phyloP scores from a whole-genome alignment of 768 basidiomycete genomes.

The Pleurotus tuber-regium region DNA sequence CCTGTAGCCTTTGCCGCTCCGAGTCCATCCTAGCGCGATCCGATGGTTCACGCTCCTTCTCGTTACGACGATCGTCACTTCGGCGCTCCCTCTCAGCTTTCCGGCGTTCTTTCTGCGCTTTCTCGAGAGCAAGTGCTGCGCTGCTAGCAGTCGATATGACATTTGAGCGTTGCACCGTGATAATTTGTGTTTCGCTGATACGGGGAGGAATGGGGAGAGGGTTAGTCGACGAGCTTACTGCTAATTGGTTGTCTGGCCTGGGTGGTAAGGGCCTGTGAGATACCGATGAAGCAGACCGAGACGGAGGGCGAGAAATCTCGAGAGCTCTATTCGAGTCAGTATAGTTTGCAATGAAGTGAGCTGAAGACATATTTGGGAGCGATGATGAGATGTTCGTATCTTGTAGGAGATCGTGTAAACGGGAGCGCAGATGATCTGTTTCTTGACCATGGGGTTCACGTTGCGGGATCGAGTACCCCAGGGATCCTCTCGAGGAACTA shows the following conservation, averaged over 20 bases:
- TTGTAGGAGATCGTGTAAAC: conserved; percentile 47
- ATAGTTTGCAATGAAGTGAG: conserved; percentile 21
- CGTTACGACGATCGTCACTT: conserved; percentile 17
- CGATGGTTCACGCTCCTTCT: conserved; percentile 12
- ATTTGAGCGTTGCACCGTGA: conserved; percentile 15
- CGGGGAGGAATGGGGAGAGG: conserved; percentile 14
- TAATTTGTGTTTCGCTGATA: conserved; percentile 10
- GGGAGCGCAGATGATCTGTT: conserved; percentile 29
- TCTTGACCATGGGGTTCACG: conserved; percentile 22
- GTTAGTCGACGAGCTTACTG: conserved; percentile 10
- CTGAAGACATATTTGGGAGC: conserved; percentile 35
- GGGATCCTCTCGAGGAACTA: conserved; percentile 22
- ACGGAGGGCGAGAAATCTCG: conserved; percentile 20
- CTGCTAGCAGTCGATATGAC: conserved; percentile 48
- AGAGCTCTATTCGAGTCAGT: conserved; percentile 12
- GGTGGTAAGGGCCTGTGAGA: conserved; percentile 15
- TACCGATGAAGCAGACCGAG: conserved; percentile 17
- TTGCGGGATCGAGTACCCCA: conserved; percentile 17
- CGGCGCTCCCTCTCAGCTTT: conserved; percentile 30
- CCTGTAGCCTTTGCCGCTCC: conserved; percentile 2
- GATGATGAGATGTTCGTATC: conserved; percentile 41
- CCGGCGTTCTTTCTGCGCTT: conserved; percentile 31
- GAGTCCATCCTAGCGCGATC: not conserved
- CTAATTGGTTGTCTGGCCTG: conserved; percentile 12
- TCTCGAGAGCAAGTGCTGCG: conserved; percentile 52